Base-by-base conservation (phyloP, 495 filamentous ascomycete genomes). In the Neurospora sp. region DNA sequence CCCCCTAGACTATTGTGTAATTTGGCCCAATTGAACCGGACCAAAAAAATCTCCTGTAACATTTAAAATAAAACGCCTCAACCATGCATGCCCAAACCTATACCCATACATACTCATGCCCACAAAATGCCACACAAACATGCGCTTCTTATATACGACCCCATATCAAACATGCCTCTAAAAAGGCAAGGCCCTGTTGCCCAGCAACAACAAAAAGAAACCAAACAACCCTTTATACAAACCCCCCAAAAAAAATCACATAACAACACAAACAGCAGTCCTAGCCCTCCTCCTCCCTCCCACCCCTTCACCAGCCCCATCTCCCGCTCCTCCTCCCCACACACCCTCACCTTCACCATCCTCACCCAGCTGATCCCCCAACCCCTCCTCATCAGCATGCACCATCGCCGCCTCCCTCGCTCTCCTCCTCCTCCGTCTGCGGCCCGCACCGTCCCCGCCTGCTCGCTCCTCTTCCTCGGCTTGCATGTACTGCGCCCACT, bases 401-500 rank as follows among this genome's bases (percentile, higher is more conserved):
- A 91, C 82, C 78, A 89, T 83, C 78, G 90, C 87, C 10, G 94
- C 93, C 79, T 96, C 93, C 39, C 93, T 86, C 6, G 91, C 91
- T 70, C 93, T 86, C 38, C 94, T 84, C 73, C 94, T 84, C 68
- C 94, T 82, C 71, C 94, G 82, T 44, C 94, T 84, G 0, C 84
- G 81, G 1, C 89, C 88, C 0, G 84, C 84, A 0, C 88, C 89
- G 1, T 76, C 85, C 1, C 86, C 87, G 0, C 91, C 93, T 0
- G 91, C 93, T 4, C 53, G 53, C 27, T 65, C 53, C 77, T 98
- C 96, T 76, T 97, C 92, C 31, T 87, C 91, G 7, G 92, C 89
- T 81, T 95, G 91, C 96, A 98, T 98, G 75, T 94, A 95, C 40
- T 97, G 91, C 0, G 90, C 93, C 96, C 96, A 99, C 82, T 94